Percentiles rank a stretch among this genome's conserved stretches.
phyloP scores from a whole-genome alignment of 768 basidiomycete species.

The Lactifluus piperatus region DNA sequence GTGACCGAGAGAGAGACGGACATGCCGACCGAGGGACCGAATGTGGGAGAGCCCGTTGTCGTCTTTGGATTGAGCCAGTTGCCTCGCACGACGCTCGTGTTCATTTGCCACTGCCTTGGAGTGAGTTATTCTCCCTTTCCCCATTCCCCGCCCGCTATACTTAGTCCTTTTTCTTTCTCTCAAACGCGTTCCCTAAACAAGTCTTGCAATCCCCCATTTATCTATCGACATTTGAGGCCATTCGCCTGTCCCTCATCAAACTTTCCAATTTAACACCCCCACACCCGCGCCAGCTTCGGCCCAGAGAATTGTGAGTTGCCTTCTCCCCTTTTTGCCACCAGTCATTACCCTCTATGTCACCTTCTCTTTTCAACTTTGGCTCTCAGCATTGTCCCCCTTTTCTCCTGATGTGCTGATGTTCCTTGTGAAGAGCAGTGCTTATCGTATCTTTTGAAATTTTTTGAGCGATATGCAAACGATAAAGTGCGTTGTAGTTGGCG shows the following conservation, averaged over 20 bases:
- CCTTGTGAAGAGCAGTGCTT: background rate
- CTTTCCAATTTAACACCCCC: slow-evolving; percentile 8
- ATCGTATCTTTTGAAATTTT: slow-evolving; percentile 11
- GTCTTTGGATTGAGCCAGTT: slow-evolving; percentile 3
- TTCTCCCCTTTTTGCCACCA: background rate
- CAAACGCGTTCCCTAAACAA: slow-evolving; percentile 4
- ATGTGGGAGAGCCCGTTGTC: slow-evolving; percentile 6
- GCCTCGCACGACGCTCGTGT: slow-evolving; percentile 21
- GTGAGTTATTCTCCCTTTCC: slow-evolving; percentile 1
- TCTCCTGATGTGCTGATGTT: background rate
- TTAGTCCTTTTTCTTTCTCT: background rate
- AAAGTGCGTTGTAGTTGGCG: slow-evolving; percentile 95
- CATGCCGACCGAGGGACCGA: slow-evolving; percentile 9
- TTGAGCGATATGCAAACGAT: slow-evolving; percentile 75
- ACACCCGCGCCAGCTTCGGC: slow-evolving; percentile 12
- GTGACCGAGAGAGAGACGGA: too few species aligned
- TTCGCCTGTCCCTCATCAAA: slow-evolving; percentile 5
- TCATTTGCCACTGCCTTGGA: slow-evolving; percentile 9
- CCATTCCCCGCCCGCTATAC: background rate
- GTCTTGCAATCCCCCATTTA: slow-evolving; percentile 11
- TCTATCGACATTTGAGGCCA: slow-evolving; percentile 12
- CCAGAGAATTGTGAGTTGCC: slow-evolving; percentile 17
- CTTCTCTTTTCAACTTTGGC: background rate
- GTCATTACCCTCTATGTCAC: background rate
- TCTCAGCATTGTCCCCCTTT: background rate